Base-by-base conservation (phyloP, 140 eudicot genomes). In the Senecio squalidus region DNA sequence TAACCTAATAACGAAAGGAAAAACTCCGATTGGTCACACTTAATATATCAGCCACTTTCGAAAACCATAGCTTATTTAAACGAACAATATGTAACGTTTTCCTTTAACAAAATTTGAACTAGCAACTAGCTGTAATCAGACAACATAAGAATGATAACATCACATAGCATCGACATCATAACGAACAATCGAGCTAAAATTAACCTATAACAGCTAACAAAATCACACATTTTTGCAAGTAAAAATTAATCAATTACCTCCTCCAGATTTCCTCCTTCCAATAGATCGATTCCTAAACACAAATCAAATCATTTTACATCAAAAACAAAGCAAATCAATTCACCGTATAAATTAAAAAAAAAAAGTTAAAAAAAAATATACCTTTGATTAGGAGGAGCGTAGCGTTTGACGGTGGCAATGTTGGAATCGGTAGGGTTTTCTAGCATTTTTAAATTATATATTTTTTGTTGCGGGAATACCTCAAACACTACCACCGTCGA, bases 211-310 rank as follows among this genome's bases (percentile, higher is more conserved):
- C 2, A 33, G 20, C 31, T 7, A 36, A 10, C 45, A 14, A 53
- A 61, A 43, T 43, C 55, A 62, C 30, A 61, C 6, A 18, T 25
- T 22, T 0, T 30, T 4, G 9, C 9, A 4, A 30, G 8, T 30
- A 31, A 31, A 31, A 31, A 2, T n/a, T n/a, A 1, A 31, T 5
- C 14, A 47, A 24, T 78, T 76, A 86, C 91, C 91, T 74, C 88
- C 95, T 39, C 94, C 94, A 29, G 91, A 82, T 71, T 86, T 86
- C 44, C 84, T 82, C 77, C 95, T 76, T 58, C 95, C 92, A 20
- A 79, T 70, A 45, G 80, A 47, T 6, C 95, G 88, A 58, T 66
- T 82, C 69, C 84, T 82, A 54, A 60, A 69, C 23, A 23, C 57
- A 53, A 18, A 55, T 0, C 40, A 17, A 10, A 51, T 22, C 40